These are phyloP conservation scores for Prunus mume DNA, from an alignment of 306 rosid genomes.

Conservation along the genomic window DNA sequence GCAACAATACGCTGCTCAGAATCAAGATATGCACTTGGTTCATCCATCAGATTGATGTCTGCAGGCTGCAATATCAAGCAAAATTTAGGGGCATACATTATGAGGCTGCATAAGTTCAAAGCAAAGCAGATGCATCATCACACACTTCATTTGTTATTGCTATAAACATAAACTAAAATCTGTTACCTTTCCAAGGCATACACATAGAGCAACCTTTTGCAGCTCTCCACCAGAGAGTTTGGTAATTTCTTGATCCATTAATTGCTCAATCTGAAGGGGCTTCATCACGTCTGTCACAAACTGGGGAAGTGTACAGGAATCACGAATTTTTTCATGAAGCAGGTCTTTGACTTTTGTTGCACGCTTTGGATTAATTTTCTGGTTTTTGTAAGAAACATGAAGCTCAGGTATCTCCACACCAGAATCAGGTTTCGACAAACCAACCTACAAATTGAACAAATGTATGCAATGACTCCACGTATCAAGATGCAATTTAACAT, in stretches of 20 bases:
- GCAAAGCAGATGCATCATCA: no score
- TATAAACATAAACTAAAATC: no score
- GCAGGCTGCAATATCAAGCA: constrained; percentile 72
- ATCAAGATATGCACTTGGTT: constrained; percentile 97
- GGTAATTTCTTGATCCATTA: constrained; percentile 95
- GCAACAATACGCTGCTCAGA: constrained; percentile 97
- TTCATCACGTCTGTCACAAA: constrained; percentile 95
- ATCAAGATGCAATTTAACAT: not conserved
- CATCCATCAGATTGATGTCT: constrained; percentile 89
- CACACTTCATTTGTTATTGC: no score
- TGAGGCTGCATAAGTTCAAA: no score
- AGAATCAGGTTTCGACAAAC: constrained; percentile 73
- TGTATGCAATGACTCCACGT: not conserved
- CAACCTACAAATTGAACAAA: constrained; percentile 60
- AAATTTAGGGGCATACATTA: not conserved
- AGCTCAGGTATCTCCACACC: constrained; percentile 86
- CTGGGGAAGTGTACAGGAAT: constrained; percentile 85
- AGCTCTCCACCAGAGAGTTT: constrained; percentile 99
- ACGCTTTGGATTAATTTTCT: constrained; percentile 74
- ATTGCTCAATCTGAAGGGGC: constrained; percentile 92
- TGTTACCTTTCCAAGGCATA: constrained; percentile 91
- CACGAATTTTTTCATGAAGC: constrained; percentile 77
- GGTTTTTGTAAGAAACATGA: constrained; percentile 95
- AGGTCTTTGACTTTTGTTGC: constrained; percentile 69
- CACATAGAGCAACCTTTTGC: constrained; percentile 92